A percentile compares a stretch with the other conserved stretches of the same genome.
Conservation (phyloP, 1,284 basidiomycete species). For the Trametes versicolor region DNA sequence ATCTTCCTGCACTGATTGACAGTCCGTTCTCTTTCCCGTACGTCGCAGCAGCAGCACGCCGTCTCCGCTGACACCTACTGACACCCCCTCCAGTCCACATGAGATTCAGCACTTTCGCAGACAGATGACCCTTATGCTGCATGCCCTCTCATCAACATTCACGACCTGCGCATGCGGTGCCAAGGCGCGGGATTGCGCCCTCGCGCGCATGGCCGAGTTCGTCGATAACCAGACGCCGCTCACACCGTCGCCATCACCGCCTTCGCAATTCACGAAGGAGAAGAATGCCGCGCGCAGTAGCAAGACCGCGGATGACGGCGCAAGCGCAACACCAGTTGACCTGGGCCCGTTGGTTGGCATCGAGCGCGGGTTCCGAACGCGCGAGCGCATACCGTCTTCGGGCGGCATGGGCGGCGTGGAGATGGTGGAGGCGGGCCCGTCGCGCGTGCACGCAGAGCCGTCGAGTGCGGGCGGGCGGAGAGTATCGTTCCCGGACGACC, state of each 20-base stretch:
- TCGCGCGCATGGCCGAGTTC: constrained; percentile 72
- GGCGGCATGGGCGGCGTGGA: constrained; percentile 74
- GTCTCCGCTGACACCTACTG: constrained; percentile 32
- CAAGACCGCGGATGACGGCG: constrained; percentile 20
- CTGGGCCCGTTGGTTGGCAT: constrained; percentile 77
- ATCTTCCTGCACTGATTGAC: constrained; percentile 77
- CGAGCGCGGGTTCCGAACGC: constrained; percentile 72
- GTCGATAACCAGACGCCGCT: constrained; percentile 58
- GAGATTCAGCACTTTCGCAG: constrained; percentile 63
- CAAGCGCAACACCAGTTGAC: constrained; percentile 47
- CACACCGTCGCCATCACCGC: constrained; percentile 41
- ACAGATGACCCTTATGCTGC: constrained; percentile 77
- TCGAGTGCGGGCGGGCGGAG: constrained; percentile 15
- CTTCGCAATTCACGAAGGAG: constrained; percentile 31
- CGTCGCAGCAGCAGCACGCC: constrained; percentile 43
- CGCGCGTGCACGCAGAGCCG: constrained; percentile 19
- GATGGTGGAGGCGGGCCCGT: constrained; percentile 48
- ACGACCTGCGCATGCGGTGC: constrained; percentile 81
- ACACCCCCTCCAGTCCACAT: constrained; percentile 52
- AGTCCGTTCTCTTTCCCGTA: constrained; percentile 65
- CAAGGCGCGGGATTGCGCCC: constrained; percentile 68
- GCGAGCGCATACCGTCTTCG: constrained; percentile 59
- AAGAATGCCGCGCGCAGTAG: constrained; percentile 21
- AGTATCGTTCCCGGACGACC: constrained; percentile 32
- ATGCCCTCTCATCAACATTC: constrained; percentile 78